phyloP scores from a whole-genome alignment of 2,329 filamentous ascomycete genomes.

The Fusarium nurragi region DNA sequence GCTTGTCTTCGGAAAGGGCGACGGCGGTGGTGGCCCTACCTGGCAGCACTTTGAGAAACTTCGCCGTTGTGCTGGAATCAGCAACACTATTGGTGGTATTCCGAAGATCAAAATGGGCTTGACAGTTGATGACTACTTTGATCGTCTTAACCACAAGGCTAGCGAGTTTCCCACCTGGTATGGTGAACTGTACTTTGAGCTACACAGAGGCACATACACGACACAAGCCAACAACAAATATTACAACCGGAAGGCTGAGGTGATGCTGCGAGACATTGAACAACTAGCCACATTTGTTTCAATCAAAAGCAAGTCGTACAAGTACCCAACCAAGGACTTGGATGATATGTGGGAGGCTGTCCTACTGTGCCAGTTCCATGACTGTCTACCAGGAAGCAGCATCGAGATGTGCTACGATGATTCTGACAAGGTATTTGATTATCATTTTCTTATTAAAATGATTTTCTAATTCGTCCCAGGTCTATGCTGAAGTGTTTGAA shows the following conservation, averaged over 20 bases:
- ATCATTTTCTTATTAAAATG: not conserved
- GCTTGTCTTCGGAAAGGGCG: conserved; percentile 94
- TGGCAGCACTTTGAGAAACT: conserved; percentile 96
- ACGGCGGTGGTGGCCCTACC: conserved; percentile 94
- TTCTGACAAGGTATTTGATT: conserved; percentile 73
- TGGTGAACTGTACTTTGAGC: conserved; percentile 96
- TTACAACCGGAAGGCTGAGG: conserved; percentile 88
- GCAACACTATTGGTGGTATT: conserved; percentile 80
- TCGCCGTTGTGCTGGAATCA: conserved; percentile 87
- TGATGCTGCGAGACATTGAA: conserved; percentile 87
- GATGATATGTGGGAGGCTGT: conserved; percentile 96
- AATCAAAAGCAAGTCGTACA: conserved; percentile 75
- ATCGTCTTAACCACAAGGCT: conserved; percentile 81
- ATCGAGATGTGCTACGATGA: conserved; percentile 99
- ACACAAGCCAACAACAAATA: conserved; percentile 97
- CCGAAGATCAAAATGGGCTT: conserved; percentile 89
- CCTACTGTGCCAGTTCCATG: conserved; percentile 95
- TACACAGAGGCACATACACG: conserved; percentile 96
- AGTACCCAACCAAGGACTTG: conserved; percentile 92
- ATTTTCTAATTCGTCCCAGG: conserved; percentile 50
- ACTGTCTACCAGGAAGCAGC: conserved; percentile 91
- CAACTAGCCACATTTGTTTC: conserved; percentile 87
- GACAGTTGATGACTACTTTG: conserved; percentile 95
- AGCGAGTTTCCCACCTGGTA: conserved; percentile 92
- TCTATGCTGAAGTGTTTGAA: conserved; percentile 85